phyloP scores from a whole-genome alignment of 371 early-diverging fungal species.

The Rhizopus delemar region DNA sequence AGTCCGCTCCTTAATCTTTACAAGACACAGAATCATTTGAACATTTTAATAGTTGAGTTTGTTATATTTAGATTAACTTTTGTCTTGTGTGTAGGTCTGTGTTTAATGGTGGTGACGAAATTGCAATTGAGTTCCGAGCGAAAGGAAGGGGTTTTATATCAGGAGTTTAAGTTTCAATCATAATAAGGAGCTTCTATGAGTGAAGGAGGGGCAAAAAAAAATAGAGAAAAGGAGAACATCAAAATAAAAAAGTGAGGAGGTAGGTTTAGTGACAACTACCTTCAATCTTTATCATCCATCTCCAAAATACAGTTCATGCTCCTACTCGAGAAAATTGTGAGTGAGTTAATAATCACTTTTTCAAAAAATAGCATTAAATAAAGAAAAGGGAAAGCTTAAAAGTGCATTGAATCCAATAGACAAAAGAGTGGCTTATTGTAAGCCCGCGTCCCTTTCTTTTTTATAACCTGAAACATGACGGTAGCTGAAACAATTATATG shows the following conservation, averaged over 20 bases:
- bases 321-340: too few species aligned
- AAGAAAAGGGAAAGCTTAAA: background rate
- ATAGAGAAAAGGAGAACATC: background rate
- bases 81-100: conserved; percentile 22
- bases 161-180: too few species aligned
- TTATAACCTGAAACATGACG: conserved; percentile 5
- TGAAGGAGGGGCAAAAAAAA: background rate
- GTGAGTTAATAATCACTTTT: too few species aligned
- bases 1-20: too few species aligned
- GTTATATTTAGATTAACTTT: conserved; percentile 30
- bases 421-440: background rate
- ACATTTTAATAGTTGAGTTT: too few species aligned
- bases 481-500: background rate
- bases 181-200: too few species aligned
- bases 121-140: conserved; percentile 21
- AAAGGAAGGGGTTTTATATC: conserved; percentile 11
- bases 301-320: too few species aligned
- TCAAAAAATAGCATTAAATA: too few species aligned
- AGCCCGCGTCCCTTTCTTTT: background rate
- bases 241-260: background rate
- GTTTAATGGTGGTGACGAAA: conserved; percentile 11
- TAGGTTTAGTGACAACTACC: too few species aligned
- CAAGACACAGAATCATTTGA: too few species aligned
- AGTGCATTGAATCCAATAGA: background rate
- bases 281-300: too few species aligned